Percentiles rank a stretch among this genome's conserved stretches.
phyloP scores from a whole-genome alignment of 208 protist genomes.

The Phytomonas serpens region DNA sequence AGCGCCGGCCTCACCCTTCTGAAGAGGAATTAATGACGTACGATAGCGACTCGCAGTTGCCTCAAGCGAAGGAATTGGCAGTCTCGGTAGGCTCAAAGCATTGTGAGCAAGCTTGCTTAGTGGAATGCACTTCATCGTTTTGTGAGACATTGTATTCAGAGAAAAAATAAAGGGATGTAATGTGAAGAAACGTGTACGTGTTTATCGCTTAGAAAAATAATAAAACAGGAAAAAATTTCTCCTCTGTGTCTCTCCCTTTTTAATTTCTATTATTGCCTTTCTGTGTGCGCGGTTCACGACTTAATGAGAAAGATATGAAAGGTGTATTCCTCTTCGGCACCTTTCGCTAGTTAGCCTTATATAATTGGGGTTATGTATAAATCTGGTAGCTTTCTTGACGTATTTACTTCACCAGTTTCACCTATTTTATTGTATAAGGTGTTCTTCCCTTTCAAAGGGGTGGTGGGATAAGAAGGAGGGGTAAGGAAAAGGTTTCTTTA shows the following conservation, averaged over 20 bases:
- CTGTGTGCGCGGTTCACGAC: neutral
- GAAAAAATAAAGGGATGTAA: slow-evolving; percentile 6
- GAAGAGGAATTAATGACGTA: slow-evolving; percentile 41
- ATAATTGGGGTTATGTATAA: neutral
- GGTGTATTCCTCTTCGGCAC: neutral
- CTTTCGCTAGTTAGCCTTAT: neutral
- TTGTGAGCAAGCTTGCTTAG: slow-evolving; percentile 53
- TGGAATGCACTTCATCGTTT: slow-evolving; percentile 53
- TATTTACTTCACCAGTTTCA: neutral
- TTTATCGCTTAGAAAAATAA: slow-evolving; percentile 7
- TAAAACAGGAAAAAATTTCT: slow-evolving; percentile 1
- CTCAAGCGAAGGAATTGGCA: slow-evolving; percentile 62
- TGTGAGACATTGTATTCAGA: slow-evolving; percentile 8
- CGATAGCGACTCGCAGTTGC: slow-evolving; percentile 57
- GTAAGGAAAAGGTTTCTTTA: neutral
- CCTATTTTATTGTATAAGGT: neutral
- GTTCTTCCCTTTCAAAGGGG: neutral
- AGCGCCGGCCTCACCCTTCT: slow-evolving; percentile 37
- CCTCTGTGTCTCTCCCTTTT: neutral
- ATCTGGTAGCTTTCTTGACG: neutral
- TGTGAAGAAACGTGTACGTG: slow-evolving; percentile 9
- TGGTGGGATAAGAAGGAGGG: neutral
- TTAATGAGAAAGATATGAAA: neutral
- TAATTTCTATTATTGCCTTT: neutral
- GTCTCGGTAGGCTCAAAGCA: slow-evolving; percentile 62